Base-by-base conservation (phyloP, 495 filamentous ascomycete species). In the Aspergillus indologenus region DNA sequence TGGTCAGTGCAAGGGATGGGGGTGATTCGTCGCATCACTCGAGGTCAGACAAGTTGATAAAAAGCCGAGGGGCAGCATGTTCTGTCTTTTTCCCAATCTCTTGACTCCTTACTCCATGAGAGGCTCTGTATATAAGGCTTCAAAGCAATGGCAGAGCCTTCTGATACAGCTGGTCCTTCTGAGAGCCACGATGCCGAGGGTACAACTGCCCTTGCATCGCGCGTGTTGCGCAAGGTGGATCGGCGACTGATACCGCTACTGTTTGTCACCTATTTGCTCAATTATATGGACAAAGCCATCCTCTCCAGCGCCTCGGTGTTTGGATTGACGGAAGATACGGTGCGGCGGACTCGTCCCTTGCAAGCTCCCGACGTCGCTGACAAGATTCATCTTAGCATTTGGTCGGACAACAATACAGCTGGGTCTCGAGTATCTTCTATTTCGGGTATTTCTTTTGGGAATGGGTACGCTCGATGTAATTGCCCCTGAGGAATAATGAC, bases 391-490 rank as follows among this genome's bases (percentile, higher is more conserved):
- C 45, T 69, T 24, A 65, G 63, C 53, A 62, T 7, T 69, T 87
- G 4, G 68, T 73, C 22, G 83, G 83, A 23, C 70, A 77, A 5
- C 76, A 86, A 54, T 86, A 86, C 56, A 83, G 73, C 61, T 87
- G 81, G 81, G 74, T 85, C 0, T 79, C 75, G 2, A 78, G 75
- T n/a, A 68, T 84, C 21, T 87, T 86, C 72, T 85, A 87, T 63
- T 81, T 87, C 61, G 85, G 86, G 4, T 87, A 79, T 61, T 68
- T 84, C 29, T 69, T 65, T 60, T 78, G 69, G 62, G 72, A 71
- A 58, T 60, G 44, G 57, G 54, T 56, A 50, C 18, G 24, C 22
- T 17, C 18, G 51, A 34, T 23, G 52, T 44, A 22, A 43, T 43
- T 40, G 18, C 59, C 1, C 42, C 21, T 51, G 54, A 8, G 52